Evolutionary conservation across 2,329 filamentous ascomycete genomes (phyloP).

Genomic region (Acrocalymma vagum): DNA sequence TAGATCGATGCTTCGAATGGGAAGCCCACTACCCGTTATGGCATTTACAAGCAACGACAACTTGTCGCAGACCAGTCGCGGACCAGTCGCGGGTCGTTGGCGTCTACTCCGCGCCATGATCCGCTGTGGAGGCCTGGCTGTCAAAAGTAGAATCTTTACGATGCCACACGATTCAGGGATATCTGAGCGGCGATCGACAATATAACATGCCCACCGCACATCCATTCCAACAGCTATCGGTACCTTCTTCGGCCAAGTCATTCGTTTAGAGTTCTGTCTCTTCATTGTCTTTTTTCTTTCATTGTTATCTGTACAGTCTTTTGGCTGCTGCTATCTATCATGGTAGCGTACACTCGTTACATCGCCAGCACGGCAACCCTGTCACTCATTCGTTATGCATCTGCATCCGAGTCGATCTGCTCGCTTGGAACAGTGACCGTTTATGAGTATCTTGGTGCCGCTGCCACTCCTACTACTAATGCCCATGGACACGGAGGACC

Average conservation of each 20-base stretch:
- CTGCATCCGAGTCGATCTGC: slow-evolving; percentile 18
- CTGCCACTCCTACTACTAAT: slow-evolving; percentile 24
- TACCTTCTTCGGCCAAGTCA: slow-evolving; percentile 17
- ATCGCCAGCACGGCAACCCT: slow-evolving; percentile 28
- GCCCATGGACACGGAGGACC: slow-evolving; percentile 37
- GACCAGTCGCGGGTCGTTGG: no score
- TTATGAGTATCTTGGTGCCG: slow-evolving; percentile 24
- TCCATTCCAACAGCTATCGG: not conserved
- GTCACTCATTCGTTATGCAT: slow-evolving; percentile 24
- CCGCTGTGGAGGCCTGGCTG: slow-evolving; percentile 9
- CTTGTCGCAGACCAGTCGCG: slow-evolving; percentile 3
- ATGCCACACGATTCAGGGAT: slow-evolving; percentile 6
- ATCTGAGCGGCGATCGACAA: not conserved
- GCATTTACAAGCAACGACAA: no score
- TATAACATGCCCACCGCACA: slow-evolving; percentile 16
- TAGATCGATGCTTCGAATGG: no score
- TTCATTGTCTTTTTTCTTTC: slow-evolving; percentile 8
- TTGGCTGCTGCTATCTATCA: slow-evolving; percentile 21
- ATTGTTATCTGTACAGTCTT: slow-evolving; percentile 8
- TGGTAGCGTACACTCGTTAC: slow-evolving; percentile 40
- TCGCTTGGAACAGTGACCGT: slow-evolving; percentile 20
- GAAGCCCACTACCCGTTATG: no score
- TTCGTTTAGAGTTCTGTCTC: slow-evolving; percentile 18
- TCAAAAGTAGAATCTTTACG: slow-evolving; percentile 15
- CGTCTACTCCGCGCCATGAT: slow-evolving; percentile 1